Conservation (phyloP, 2,329 filamentous ascomycete genomes). For the Verticillium alfalfae region DNA sequence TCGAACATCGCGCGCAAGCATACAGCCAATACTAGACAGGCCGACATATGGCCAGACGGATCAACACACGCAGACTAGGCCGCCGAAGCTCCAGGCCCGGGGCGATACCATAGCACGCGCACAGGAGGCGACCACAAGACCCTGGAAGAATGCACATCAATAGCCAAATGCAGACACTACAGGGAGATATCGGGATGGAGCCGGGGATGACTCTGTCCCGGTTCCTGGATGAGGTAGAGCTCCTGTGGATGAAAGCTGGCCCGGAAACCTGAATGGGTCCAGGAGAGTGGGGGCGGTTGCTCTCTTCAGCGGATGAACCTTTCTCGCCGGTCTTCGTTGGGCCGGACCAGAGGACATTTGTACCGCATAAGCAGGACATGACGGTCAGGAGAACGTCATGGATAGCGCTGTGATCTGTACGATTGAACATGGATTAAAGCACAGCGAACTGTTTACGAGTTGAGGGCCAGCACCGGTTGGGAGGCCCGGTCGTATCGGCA, state of each 20-base stretch:
- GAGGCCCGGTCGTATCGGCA: background rate
- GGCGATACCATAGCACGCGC: background rate
- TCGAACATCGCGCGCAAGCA: background rate
- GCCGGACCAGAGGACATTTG: background rate
- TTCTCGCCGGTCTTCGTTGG: background rate
- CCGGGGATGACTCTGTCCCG: background rate
- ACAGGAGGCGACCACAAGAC: background rate
- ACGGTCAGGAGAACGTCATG: background rate
- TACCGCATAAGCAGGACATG: background rate
- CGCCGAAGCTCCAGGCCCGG: background rate
- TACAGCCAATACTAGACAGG: background rate
- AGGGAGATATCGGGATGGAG: background rate
- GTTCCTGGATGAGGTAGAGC: constrained; percentile 9
- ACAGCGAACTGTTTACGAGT: background rate
- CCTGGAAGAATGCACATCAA: background rate
- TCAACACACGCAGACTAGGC: background rate
- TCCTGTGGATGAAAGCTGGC: constrained; percentile 3
- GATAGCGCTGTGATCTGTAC: background rate
- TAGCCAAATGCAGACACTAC: background rate
- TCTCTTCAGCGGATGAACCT: background rate
- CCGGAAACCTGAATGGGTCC: background rate
- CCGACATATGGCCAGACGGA: background rate
- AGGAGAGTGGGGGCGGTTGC: background rate
- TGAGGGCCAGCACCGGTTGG: background rate
- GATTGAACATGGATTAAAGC: background rate